These are phyloP conservation scores for Isoetes taiwanensis DNA, from an alignment of 75 land plant genomes.

Conservation along the genomic window DNA sequence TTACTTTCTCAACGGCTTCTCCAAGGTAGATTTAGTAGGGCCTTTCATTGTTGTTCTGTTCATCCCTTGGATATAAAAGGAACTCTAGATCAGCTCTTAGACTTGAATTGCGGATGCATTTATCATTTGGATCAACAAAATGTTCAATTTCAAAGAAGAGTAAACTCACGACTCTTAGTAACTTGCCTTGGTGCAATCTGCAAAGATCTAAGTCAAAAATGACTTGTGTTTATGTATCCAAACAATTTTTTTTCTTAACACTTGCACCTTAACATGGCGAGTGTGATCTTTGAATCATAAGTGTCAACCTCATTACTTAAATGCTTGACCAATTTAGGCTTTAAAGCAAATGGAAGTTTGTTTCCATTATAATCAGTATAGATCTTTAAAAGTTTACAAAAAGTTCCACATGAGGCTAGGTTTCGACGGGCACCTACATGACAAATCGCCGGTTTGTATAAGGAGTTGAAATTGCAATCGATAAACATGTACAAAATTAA, in stretches of 20 bases:
- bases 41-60: constrained; percentile 47
- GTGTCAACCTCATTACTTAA: constrained; percentile 75
- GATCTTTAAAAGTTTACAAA: constrained; percentile 92
- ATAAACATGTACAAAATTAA: no score
- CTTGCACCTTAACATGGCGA: not conserved
- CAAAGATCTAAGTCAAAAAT: not conserved
- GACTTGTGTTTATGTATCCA: not conserved
- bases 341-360: constrained; percentile 91
- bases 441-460: no score
- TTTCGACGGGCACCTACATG: no score
- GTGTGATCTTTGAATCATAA: not conserved
- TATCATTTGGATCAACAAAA: constrained; percentile 88
- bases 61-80: constrained; percentile 71
- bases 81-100: constrained; percentile 71
- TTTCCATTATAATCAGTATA: constrained; percentile 73
- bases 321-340: constrained; percentile 95
- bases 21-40: constrained; percentile 44
- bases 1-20: constrained; percentile 70
- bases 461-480: no score
- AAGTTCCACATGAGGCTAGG: no score
- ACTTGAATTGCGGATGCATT: constrained; percentile 67
- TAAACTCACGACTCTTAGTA: constrained; percentile 88
- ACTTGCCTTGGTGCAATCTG: constrained; percentile 96
- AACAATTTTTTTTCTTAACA: no score
- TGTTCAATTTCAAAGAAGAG: constrained; percentile 94